These are phyloP conservation scores for Arthrobotrys iridis DNA, from an alignment of 2,329 filamentous ascomycete genomes.

Conservation along the genomic window DNA sequence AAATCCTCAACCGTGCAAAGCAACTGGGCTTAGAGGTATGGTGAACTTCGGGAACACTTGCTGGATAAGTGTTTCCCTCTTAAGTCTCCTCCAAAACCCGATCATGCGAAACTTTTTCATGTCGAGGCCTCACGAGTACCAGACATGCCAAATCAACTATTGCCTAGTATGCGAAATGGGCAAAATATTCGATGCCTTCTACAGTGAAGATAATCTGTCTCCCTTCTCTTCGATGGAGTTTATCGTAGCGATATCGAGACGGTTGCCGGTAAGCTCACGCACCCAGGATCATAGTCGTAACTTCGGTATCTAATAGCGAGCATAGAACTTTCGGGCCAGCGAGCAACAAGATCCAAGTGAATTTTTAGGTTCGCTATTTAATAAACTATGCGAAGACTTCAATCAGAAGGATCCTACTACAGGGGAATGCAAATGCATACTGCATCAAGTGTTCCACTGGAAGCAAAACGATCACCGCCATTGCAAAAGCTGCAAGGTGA, in stretches of 20 bases:
- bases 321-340: constrained; percentile 29
- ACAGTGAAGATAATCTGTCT: constrained; percentile 63
- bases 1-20: constrained; percentile 80
- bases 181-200: constrained; percentile 72
- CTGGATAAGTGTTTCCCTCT: constrained; percentile 96
- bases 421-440: constrained; percentile 79
- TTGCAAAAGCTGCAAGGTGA: constrained; percentile 79
- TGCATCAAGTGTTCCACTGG: constrained; percentile 94
- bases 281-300: background rate
- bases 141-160: constrained; percentile 69
- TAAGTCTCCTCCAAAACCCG: constrained; percentile 92
- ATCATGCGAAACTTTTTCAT: constrained; percentile 92
- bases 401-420: constrained; percentile 58
- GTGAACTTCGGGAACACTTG: constrained; percentile 99
- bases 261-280: constrained; percentile 25
- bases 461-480: constrained; percentile 90
- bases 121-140: constrained; percentile 83
- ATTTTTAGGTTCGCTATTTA: constrained; percentile 88
- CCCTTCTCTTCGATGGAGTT: constrained; percentile 46
- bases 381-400: constrained; percentile 77
- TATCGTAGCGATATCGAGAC: constrained; percentile 35
- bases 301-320: background rate
- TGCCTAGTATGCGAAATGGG: constrained; percentile 70
- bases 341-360: constrained; percentile 49
- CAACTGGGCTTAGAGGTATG: constrained; percentile 83